Conservation (phyloP, 257 asterid species). For the Solanum ossicruentum region DNA sequence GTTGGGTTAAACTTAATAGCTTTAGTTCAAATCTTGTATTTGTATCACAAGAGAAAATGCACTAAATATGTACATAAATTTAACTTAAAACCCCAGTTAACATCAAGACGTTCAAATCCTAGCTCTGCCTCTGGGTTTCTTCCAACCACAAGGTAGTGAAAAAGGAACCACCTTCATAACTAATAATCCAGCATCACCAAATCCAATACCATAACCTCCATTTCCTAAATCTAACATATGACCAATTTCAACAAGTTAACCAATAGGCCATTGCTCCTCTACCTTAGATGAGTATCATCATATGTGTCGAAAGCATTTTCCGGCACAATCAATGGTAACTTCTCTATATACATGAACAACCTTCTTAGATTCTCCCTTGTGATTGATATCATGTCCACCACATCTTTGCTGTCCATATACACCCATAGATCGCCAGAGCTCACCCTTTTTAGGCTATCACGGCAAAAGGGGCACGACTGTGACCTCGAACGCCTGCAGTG, state of each 20-base stretch:
- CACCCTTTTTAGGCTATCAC: conserved; percentile 79
- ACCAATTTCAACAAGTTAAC: background rate
- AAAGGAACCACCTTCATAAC: background rate
- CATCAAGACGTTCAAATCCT: background rate
- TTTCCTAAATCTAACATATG: background rate
- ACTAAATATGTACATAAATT: background rate
- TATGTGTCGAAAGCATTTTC: conserved; percentile 63
- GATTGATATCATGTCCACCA: conserved; percentile 50
- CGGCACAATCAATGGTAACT: conserved; percentile 67
- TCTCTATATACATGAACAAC: conserved; percentile 79
- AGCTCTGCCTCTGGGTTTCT: background rate
- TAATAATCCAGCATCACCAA: background rate
- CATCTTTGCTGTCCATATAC: conserved; percentile 58
- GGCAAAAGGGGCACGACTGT: conserved; percentile 94
- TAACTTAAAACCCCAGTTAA: background rate
- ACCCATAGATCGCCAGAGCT: conserved; percentile 88
- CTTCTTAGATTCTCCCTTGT: conserved; percentile 80
- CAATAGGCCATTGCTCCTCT: background rate
- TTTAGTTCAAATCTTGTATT: background rate
- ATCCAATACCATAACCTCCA: background rate
- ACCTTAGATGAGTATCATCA: conserved; percentile 72
- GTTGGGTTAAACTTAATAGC: background rate
- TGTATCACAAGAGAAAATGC: background rate
- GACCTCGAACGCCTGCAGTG: conserved; percentile 73
- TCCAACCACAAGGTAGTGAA: background rate